Evolutionary conservation across 176 grass and related monocot species (phyloP), one percentile per base, ranked within the genome.

Genomic region (Pontederia crassipes): DNA sequence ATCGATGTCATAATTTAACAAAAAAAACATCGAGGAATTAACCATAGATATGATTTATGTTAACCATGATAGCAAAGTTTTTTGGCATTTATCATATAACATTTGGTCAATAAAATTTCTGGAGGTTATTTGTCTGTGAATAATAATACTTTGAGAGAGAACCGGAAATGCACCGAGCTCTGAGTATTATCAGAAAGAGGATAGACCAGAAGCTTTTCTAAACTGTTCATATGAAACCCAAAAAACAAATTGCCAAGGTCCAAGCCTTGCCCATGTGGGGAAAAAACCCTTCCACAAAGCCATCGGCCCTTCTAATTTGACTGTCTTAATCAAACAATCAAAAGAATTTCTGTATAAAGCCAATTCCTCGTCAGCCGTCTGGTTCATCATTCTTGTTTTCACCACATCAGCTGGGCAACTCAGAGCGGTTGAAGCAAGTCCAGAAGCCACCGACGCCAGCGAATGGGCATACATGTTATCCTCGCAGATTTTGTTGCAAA

Each of bases 311-410:
- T 89, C 89, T 24, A 62, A 55, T 59, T 69, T 89, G 10, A 86
- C 48, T 0, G 85, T 95, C 62, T 76, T 95, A 40, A 86, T 64
- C 82, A 95, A 86, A 58, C 89, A 89, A 78, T 89, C 82, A 6
- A 75, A 69, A 62, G 89, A 95, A 81, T 86, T 95, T 65, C n/a
- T 85, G 64, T 95, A 95, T 54, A 75, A 46, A 71, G 15, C 32
- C 28, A 56, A 46, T 8, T 64, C 79, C 55, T 61, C 65, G 61
- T 71, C 86, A 9, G 65, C 56, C 61, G 10, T n/a, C 52, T 85
- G 82, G 70, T 89, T 86, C 89, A 95, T 95, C 71, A 86, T 89
- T 69, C 89, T 88, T 16, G 89, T 89, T 83, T 95, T 95, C 17
- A 89, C 73, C n/a, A 95, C 82, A 49, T 89, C 89, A 2, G 89